Conservation (phyloP, 202 grass and related monocot genomes). For the Saccharum hybrid region DNA sequence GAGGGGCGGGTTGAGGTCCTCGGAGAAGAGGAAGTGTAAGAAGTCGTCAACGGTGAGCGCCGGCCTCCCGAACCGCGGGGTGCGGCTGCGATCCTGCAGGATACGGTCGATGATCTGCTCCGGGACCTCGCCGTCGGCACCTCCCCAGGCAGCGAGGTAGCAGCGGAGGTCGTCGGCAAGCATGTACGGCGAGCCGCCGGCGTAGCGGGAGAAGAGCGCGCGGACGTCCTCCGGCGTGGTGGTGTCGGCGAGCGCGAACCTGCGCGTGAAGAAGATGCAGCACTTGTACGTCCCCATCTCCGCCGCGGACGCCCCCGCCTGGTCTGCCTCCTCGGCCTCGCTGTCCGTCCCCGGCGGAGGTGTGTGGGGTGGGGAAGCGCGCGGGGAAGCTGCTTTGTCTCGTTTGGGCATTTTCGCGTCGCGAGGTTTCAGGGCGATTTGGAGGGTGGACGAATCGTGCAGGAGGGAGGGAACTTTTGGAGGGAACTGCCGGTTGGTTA, state of each 20-base stretch:
- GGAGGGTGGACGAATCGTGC: slow-evolving; percentile 1
- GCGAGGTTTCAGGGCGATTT: slow-evolving; percentile 49
- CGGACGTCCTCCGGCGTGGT: slow-evolving; percentile 72
- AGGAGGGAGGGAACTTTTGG: too few relatives aligned
- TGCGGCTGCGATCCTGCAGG: slow-evolving; percentile 57
- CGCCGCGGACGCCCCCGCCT: not conserved
- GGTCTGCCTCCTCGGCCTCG: slow-evolving; percentile 29
- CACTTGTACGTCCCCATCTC: slow-evolving; percentile 84
- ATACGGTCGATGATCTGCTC: slow-evolving; percentile 61
- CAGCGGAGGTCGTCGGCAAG: slow-evolving; percentile 59
- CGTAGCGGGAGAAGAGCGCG: slow-evolving; percentile 54
- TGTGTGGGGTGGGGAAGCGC: slow-evolving; percentile 38
- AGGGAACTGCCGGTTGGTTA: slow-evolving; percentile 2
- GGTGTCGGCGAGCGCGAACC: slow-evolving; percentile 61
- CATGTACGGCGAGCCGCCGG: slow-evolving; percentile 66
- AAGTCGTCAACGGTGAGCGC: slow-evolving; percentile 76
- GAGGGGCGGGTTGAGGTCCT: slow-evolving; percentile 83
- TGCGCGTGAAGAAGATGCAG: slow-evolving; percentile 92
- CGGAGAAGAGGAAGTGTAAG: slow-evolving; percentile 74
- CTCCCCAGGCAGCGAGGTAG: slow-evolving; percentile 58
- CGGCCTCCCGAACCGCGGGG: slow-evolving; percentile 53
- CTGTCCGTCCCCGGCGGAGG: slow-evolving; percentile 38
- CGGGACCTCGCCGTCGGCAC: slow-evolving; percentile 33
- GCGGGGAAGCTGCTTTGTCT: not conserved
- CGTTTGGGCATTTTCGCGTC: slow-evolving; percentile 43